Evolutionary conservation across 2,329 filamentous ascomycete species (phyloP).

Genomic region (Chrysosporium queenslandicum): DNA sequence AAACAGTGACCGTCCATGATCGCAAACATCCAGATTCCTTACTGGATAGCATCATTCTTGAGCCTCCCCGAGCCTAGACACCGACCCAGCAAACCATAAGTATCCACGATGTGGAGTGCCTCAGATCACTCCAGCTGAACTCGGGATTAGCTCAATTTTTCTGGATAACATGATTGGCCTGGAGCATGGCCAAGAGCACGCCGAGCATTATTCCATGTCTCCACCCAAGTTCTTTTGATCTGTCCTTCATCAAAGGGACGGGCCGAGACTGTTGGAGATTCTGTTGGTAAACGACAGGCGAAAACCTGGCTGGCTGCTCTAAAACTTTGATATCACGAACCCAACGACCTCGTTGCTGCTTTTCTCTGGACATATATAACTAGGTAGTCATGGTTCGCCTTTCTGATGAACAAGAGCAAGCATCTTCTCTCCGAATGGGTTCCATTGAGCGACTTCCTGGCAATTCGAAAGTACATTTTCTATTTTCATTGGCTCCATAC

Average conservation of each 20-base stretch:
- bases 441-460: neutral
- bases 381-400: too few species aligned
- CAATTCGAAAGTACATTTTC: neutral
- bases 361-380: neutral
- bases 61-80: too few species aligned
- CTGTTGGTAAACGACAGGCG: neutral
- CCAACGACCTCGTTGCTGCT: neutral
- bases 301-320: neutral
- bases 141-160: neutral
- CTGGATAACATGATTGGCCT: neutral
- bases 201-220: neutral
- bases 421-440: too few species aligned
- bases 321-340: constrained; percentile 2
- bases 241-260: neutral
- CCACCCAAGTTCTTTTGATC: constrained; percentile 2
- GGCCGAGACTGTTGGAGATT: neutral
- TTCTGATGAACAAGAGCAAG: too few species aligned
- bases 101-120: neutral
- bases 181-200: neutral
- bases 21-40: too few species aligned
- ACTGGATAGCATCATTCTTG: too few species aligned
- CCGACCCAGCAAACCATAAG: neutral
- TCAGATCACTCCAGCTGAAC: constrained; percentile 5
- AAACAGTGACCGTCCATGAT: too few species aligned
- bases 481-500: too few species aligned